phyloP scores from a whole-genome alignment of 1,139 yeast species.

The Yamadazyma kanchanaburiensis region DNA sequence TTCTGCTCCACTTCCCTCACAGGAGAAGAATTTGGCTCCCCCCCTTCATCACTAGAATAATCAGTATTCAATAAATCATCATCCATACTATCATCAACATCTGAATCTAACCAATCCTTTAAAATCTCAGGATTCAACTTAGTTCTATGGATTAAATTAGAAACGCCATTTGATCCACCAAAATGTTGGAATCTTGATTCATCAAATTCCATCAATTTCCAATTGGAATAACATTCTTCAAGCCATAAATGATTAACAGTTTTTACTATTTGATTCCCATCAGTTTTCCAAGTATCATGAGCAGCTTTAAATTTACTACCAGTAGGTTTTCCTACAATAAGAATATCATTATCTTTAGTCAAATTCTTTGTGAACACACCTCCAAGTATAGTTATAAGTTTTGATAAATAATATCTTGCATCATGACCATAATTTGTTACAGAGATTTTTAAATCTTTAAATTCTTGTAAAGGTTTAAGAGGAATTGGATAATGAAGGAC shows the following conservation, averaged over 20 bases:
- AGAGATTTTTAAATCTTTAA: slow-evolving; percentile 54
- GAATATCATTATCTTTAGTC: slow-evolving; percentile 63
- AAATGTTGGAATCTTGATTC: slow-evolving; percentile 38
- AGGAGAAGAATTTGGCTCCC: too few species aligned
- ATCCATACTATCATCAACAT: slow-evolving; percentile 35
- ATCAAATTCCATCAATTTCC: slow-evolving; percentile 50
- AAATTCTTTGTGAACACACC: slow-evolving; percentile 74
- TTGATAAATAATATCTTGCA: slow-evolving; percentile 67
- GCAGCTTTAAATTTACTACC: slow-evolving; percentile 83
- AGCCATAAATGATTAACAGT: slow-evolving; percentile 84
- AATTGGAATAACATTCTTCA: slow-evolving; percentile 70
- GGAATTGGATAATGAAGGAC: slow-evolving; percentile 76
- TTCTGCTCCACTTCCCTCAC: too few species aligned
- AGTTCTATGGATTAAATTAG: slow-evolving; percentile 51
- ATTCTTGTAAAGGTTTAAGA: slow-evolving; percentile 44
- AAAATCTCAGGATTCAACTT: slow-evolving; percentile 40
- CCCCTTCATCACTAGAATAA: slow-evolving; percentile 10
- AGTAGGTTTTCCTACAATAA: slow-evolving; percentile 62
- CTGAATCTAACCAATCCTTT: slow-evolving; percentile 34
- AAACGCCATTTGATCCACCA: slow-evolving; percentile 36
- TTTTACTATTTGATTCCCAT: slow-evolving; percentile 35
- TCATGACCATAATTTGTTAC: slow-evolving; percentile 85
- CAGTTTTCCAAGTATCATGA: slow-evolving; percentile 46
- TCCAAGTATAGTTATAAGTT: slow-evolving; percentile 66
- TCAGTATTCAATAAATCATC: slow-evolving; percentile 20